phyloP scores from a whole-genome alignment of 2,329 filamentous ascomycete species.

The Xylariaceae sp. region DNA sequence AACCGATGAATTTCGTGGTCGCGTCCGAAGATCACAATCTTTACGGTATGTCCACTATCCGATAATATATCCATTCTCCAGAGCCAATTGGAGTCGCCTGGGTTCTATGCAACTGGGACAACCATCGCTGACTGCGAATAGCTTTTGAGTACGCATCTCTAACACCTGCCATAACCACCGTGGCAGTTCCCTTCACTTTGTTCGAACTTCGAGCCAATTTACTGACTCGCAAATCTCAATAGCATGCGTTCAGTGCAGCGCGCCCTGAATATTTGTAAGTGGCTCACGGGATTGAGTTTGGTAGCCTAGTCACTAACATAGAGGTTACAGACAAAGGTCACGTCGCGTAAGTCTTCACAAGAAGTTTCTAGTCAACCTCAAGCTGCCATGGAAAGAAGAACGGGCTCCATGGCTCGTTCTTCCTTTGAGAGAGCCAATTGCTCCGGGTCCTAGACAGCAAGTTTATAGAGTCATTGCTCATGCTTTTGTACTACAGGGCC shows the following conservation, averaged over 20 bases:
- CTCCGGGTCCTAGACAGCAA: not conserved
- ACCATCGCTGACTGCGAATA: constrained; percentile 54
- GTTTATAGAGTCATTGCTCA: not conserved
- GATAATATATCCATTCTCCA: not conserved
- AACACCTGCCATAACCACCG: not conserved
- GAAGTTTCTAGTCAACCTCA: not conserved
- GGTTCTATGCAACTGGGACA: constrained; percentile 19
- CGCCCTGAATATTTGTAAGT: constrained; percentile 20
- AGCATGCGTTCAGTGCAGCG: constrained; percentile 21
- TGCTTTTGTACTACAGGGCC: constrained; percentile 42
- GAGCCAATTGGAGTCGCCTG: not conserved
- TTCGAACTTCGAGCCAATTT: not conserved
- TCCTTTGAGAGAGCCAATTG: not conserved
- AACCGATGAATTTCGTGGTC: constrained; percentile 79
- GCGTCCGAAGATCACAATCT: constrained; percentile 81
- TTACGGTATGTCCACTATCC: constrained; percentile 37
- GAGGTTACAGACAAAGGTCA: constrained; percentile 27
- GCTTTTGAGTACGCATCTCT: constrained; percentile 63
- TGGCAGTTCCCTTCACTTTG: not conserved
- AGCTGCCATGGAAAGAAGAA: not conserved
- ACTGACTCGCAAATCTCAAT: constrained; percentile 7
- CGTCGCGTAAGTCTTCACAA: constrained; percentile 36
- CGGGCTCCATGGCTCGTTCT: not conserved
- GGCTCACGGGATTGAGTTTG: constrained; percentile 74
- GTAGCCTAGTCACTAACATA: constrained; percentile 11